phyloP scores from a whole-genome alignment of 495 filamentous ascomycete genomes.

The Aspergillus indologenus region DNA sequence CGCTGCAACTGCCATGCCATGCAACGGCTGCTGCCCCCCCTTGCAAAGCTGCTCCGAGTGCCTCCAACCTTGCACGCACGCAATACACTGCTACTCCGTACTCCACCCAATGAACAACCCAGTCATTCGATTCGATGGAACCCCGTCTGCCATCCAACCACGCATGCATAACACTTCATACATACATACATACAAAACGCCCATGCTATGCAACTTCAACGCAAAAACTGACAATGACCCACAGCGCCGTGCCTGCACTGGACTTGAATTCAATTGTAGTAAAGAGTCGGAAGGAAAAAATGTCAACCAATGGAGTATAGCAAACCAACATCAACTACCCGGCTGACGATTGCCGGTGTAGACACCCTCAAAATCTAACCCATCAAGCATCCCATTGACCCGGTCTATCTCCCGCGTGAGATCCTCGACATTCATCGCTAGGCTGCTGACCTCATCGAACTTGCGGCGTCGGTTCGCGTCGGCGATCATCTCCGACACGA shows the following conservation, averaged over 20 bases:
- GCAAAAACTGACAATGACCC: not conserved
- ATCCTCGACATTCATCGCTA: slow-evolving; percentile 81
- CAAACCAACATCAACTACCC: not conserved
- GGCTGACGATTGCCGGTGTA: slow-evolving; percentile 37
- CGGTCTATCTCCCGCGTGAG: slow-evolving; percentile 77
- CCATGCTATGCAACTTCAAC: slow-evolving; percentile 6
- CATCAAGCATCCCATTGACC: slow-evolving; percentile 50
- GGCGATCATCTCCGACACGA: slow-evolving; percentile 84
- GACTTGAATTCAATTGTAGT: not conserved
- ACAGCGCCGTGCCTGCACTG: slow-evolving; percentile 1
- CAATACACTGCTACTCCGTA: not conserved
- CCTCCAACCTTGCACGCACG: not conserved
- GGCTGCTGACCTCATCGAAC: slow-evolving; percentile 83
- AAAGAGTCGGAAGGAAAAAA: not conserved
- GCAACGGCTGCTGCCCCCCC: no score
- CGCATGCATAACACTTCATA: not conserved
- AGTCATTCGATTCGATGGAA: not conserved
- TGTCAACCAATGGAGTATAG: not conserved
- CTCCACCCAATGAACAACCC: not conserved
- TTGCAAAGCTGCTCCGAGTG: not conserved
- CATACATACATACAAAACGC: slow-evolving; percentile 4
- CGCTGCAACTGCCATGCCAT: not conserved
- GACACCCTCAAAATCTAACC: slow-evolving; percentile 50
- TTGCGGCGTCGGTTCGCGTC: slow-evolving; percentile 75
- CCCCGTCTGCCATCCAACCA: not conserved